phyloP scores from a whole-genome alignment of 768 basidiomycete genomes.

The Dictyophora rubrovolvata region DNA sequence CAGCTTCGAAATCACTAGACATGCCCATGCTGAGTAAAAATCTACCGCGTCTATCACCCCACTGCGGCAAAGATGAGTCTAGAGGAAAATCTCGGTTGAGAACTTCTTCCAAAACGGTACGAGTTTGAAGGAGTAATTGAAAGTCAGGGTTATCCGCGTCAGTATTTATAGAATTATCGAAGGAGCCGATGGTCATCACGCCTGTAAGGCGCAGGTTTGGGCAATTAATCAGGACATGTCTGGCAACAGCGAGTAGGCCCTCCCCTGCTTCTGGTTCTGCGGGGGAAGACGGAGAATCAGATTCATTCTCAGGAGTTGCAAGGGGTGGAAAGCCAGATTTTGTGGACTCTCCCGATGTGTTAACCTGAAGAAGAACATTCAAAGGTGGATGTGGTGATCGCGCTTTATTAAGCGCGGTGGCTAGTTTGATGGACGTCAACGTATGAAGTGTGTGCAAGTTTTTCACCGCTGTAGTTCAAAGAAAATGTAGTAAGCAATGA shows the following conservation, averaged over 20 bases:
- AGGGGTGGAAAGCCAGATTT: slow-evolving; percentile 82
- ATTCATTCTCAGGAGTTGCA: slow-evolving; percentile 8
- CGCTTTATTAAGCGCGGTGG: slow-evolving; percentile 67
- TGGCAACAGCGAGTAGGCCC: slow-evolving; percentile 36
- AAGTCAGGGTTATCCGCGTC: slow-evolving; percentile 65
- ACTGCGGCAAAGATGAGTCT: slow-evolving; percentile 15
- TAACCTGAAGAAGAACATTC: slow-evolving; percentile 83
- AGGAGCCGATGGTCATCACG: slow-evolving; percentile 93
- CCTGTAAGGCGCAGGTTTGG: slow-evolving; percentile 70
- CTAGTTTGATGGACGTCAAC: slow-evolving; percentile 70
- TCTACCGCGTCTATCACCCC: slow-evolving; percentile 17
- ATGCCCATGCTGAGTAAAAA: slow-evolving; percentile 88
- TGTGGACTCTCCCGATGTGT: slow-evolving; percentile 85
- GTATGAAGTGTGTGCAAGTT: slow-evolving; percentile 87
- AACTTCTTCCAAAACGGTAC: slow-evolving; percentile 42
- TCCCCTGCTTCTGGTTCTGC: slow-evolving; percentile 40
- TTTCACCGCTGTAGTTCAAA: slow-evolving; percentile 52
- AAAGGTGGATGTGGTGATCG: slow-evolving; percentile 52
- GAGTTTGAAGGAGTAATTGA: slow-evolving; percentile 49
- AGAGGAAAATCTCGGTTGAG: slow-evolving; percentile 22
- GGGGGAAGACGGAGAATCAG: slow-evolving; percentile 19
- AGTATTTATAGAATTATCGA: slow-evolving; percentile 51
- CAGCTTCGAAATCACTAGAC: slow-evolving; percentile 90
- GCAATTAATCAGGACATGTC: slow-evolving; percentile 60
- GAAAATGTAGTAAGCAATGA: not conserved